Evolutionary conservation across 2,329 filamentous ascomycete genomes (phyloP).

Genomic region (Penicillium sp.): DNA sequence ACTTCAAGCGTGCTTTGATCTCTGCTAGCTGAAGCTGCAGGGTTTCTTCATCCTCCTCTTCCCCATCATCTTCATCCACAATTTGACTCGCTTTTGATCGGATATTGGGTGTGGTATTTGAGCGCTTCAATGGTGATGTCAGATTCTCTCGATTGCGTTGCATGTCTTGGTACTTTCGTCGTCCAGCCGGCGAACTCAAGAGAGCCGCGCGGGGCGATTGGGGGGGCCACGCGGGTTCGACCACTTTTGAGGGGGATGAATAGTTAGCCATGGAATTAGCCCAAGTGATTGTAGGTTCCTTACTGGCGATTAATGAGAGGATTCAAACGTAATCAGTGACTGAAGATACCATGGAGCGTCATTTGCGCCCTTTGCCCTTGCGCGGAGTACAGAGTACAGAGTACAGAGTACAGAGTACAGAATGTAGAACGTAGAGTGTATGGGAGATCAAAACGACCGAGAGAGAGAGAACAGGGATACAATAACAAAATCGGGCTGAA

Average conservation of each 20-base stretch:
- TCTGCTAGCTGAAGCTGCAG: conserved; percentile 80
- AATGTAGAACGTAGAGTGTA: neutral
- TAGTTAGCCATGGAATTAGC: conserved; percentile 4
- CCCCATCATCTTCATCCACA: conserved; percentile 52
- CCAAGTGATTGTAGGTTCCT: neutral
- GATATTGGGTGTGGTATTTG: conserved; percentile 43
- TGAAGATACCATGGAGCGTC: conserved; percentile 13
- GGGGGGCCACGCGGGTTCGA: conserved; percentile 58
- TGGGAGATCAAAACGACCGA: neutral
- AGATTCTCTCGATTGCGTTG: conserved; percentile 66
- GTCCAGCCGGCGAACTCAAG: conserved; percentile 71
- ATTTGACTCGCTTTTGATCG: conserved; percentile 33
- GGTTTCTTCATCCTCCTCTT: conserved; percentile 82
- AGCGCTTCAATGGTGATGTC: conserved; percentile 61
- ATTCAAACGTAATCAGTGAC: conserved; percentile 9
- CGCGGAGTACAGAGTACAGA: neutral
- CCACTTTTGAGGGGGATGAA: conserved; percentile 31
- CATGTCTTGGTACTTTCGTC: conserved; percentile 68
- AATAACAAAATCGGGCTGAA: conserved; percentile 1
- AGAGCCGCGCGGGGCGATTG: conserved; percentile 62
- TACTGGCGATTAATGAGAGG: neutral
- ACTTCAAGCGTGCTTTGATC: conserved; percentile 80
- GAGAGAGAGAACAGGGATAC: conserved; percentile 3
- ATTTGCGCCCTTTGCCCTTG: conserved; percentile 18
- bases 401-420: neutral